Conservation (phyloP, 202 grass and related monocot genomes). For the Miscanthus sacchariflorus region DNA sequence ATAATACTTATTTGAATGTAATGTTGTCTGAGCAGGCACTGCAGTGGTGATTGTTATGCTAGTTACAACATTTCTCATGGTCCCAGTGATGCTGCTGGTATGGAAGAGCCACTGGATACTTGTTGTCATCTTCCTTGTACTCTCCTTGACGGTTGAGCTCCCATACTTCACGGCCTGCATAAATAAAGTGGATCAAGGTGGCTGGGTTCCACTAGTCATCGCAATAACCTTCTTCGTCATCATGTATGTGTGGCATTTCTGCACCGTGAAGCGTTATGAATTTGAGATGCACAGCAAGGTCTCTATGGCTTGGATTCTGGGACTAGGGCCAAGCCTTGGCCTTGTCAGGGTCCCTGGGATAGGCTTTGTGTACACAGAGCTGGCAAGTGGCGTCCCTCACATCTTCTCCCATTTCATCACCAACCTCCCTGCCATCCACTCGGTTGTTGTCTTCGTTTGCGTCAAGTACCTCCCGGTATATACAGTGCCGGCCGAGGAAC, state of each 20-base stretch:
- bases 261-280: slow-evolving; percentile 73
- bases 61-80: slow-evolving; percentile 93
- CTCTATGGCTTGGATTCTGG: slow-evolving; percentile 90
- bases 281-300: slow-evolving; percentile 91
- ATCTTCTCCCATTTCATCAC: slow-evolving; percentile 97
- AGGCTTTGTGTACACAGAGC: slow-evolving; percentile 83
- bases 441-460: slow-evolving; percentile 81
- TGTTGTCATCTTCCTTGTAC: slow-evolving; percentile 66
- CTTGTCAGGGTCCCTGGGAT: slow-evolving; percentile 89
- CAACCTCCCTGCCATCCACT: slow-evolving; percentile 91
- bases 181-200: slow-evolving; percentile 88
- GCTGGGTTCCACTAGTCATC: slow-evolving; percentile 87
- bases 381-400: slow-evolving; percentile 73
- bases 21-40: slow-evolving; percentile 68
- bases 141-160: slow-evolving; percentile 79
- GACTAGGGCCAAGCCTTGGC: slow-evolving; percentile 79
- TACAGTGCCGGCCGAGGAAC: slow-evolving; percentile 72
- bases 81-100: slow-evolving; percentile 88
- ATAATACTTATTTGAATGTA: slow-evolving; percentile 28
- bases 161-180: slow-evolving; percentile 82
- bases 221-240: slow-evolving; percentile 64
- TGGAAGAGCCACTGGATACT: slow-evolving; percentile 91
- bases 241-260: slow-evolving; percentile 93
- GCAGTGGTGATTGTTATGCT: slow-evolving; percentile 96
- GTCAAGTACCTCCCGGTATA: slow-evolving; percentile 89